A percentile compares a stretch with the other conserved stretches of the same genome.
phyloP scores from a whole-genome alignment of 164 flowering plant species.

The Chimonanthus salicifolius region DNA sequence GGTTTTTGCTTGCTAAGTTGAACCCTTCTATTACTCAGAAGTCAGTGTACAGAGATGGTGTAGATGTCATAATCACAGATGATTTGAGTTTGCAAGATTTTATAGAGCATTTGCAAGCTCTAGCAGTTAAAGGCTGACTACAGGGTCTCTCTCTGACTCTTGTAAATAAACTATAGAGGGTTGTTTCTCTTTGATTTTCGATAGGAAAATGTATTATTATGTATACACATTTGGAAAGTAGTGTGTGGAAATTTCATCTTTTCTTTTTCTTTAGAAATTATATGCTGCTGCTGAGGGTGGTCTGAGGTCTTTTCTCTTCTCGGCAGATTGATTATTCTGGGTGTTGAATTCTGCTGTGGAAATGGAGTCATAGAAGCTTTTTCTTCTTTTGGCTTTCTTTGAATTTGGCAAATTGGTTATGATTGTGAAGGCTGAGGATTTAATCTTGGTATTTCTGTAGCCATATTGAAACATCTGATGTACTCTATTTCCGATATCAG shows the following conservation, averaged over 20 bases:
- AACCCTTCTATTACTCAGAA: slow-evolving; percentile 88
- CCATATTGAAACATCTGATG: no score
- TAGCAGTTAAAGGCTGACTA: slow-evolving; percentile 74
- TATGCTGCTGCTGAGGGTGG: not conserved
- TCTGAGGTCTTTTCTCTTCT: not conserved
- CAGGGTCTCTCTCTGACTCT: not conserved
- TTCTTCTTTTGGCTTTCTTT: not conserved
- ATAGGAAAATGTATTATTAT: not conserved
- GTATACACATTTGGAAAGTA: not conserved
- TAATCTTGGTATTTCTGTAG: no score
- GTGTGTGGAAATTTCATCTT: not conserved
- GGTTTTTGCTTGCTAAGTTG: slow-evolving; percentile 88
- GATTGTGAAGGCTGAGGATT: no score
- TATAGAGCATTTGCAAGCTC: slow-evolving; percentile 67
- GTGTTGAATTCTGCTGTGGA: not conserved
- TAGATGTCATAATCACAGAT: slow-evolving; percentile 78
- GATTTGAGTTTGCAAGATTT: slow-evolving; percentile 86
- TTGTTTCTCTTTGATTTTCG: not conserved
- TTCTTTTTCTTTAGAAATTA: not conserved
- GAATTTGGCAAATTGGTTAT: not conserved
- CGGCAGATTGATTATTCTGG: not conserved
- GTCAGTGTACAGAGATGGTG: slow-evolving; percentile 38
- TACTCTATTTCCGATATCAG: no score
- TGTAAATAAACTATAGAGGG: not conserved
- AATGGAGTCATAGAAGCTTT: not conserved